Percentiles rank a stretch among this genome's conserved stretches.
Evolutionary conservation across 352 stramenopile species (phyloP).

Genomic region (Phytopythium vexans): DNA sequence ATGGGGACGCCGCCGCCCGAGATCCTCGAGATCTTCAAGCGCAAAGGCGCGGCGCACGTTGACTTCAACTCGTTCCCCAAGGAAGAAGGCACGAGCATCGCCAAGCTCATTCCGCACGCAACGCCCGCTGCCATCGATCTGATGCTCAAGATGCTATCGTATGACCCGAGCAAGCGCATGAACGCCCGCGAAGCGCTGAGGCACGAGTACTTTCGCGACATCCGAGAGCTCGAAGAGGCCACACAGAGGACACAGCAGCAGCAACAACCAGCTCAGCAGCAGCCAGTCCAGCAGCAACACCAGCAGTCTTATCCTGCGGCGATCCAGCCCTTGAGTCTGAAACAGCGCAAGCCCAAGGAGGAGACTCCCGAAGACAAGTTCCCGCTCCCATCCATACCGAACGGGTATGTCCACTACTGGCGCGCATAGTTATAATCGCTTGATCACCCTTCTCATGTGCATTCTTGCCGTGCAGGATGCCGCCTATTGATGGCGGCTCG

Average conservation of each 20-base stretch:
- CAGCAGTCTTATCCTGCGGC: slow-evolving; percentile 21
- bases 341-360: slow-evolving; percentile 49
- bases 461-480: slow-evolving; percentile 15
- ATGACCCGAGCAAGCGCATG: slow-evolving; percentile 88
- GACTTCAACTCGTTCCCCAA: slow-evolving; percentile 89
- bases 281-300: slow-evolving; percentile 16
- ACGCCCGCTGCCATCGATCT: slow-evolving; percentile 86
- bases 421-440: neutral
- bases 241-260: slow-evolving; percentile 31
- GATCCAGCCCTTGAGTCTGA: slow-evolving; percentile 21
- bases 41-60: slow-evolving; percentile 88
- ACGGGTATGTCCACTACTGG: slow-evolving; percentile 16
- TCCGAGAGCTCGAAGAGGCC: slow-evolving; percentile 77
- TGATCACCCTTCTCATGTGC: slow-evolving; percentile 1
- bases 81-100: slow-evolving; percentile 80
- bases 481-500: slow-evolving; percentile 11
- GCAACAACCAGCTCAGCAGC: slow-evolving; percentile 17
- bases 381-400: slow-evolving; percentile 54
- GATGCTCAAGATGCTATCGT: slow-evolving; percentile 85
- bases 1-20: slow-evolving; percentile 86
- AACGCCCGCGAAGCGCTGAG: slow-evolving; percentile 87
- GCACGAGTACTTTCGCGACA: slow-evolving; percentile 89
- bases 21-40: slow-evolving; percentile 89
- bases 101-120: slow-evolving; percentile 89
- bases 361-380: slow-evolving; percentile 47